phyloP scores from a whole-genome alignment of 2,329 filamentous ascomycete species.

The Bisporella sp. region DNA sequence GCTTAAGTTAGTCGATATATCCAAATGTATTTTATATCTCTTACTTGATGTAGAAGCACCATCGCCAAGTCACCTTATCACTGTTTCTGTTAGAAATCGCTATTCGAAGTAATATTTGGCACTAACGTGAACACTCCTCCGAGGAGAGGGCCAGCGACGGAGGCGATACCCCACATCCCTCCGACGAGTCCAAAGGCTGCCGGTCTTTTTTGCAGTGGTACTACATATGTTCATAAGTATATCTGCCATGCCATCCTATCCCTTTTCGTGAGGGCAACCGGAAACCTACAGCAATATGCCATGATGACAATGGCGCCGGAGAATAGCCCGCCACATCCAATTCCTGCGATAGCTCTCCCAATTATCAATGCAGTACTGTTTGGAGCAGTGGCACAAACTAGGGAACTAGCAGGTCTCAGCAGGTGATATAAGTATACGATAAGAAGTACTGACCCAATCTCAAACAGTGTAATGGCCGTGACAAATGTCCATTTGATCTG shows the following conservation, averaged over 20 bases:
- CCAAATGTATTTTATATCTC: no score
- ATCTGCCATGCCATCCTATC: background rate
- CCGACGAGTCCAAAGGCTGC: constrained; percentile 11
- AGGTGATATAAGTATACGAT: constrained; percentile 4
- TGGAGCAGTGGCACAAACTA: constrained; percentile 28
- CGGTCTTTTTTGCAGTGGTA: constrained; percentile 12
- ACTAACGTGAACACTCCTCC: constrained; percentile 24
- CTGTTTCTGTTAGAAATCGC: background rate
- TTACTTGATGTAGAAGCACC: constrained; percentile 2
- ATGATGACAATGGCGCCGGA: constrained; percentile 27
- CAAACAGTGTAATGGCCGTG: constrained; percentile 26
- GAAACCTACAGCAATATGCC: constrained; percentile 18
- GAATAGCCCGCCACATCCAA: constrained; percentile 26
- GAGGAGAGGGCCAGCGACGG: constrained; percentile 23
- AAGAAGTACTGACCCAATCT: constrained; percentile 28
- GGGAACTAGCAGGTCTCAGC: constrained; percentile 15
- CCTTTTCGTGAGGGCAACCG: constrained; percentile 3
- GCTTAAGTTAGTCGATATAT: background rate
- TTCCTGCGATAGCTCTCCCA: constrained; percentile 27
- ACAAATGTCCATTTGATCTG: constrained; percentile 26
- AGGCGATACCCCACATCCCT: constrained; percentile 13
- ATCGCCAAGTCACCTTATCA: constrained; percentile 19
- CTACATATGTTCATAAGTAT: background rate
- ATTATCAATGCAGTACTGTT: constrained; percentile 27
- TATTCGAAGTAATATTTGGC: background rate